These are phyloP conservation scores for Cladosporium sp. DNA, from an alignment of 2,329 filamentous ascomycete genomes.

Conservation along the genomic window DNA sequence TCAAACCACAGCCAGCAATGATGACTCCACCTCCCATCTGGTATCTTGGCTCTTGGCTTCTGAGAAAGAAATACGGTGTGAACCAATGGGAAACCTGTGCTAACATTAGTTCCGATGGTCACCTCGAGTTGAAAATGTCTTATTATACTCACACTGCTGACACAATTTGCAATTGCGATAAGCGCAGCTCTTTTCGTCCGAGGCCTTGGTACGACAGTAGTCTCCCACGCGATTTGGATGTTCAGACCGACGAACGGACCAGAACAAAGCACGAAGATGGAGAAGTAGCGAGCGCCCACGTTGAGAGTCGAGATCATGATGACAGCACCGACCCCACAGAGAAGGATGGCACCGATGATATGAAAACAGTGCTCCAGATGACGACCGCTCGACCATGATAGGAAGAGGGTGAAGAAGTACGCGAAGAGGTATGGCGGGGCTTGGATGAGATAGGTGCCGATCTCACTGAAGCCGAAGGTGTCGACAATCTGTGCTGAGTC, in stretches of 20 bases:
- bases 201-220: conserved; percentile 36
- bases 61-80: conserved; percentile 14
- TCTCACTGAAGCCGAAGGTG: conserved; percentile 61
- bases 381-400: conserved; percentile 25
- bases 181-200: conserved; percentile 38
- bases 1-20: conserved; percentile 14
- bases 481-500: conserved; percentile 40
- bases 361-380: conserved; percentile 28
- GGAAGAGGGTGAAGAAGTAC: conserved; percentile 21
- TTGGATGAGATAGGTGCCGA: conserved; percentile 44
- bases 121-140: not conserved
- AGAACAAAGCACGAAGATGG: conserved; percentile 26
- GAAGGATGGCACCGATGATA: conserved; percentile 22
- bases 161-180: conserved; percentile 37
- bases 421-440: conserved; percentile 35
- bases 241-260: conserved; percentile 37
- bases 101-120: not conserved
- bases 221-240: conserved; percentile 39
- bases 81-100: conserved; percentile 13
- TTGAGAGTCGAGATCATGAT: conserved; percentile 28
- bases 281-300: conserved; percentile 28
- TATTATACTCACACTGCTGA: not conserved
- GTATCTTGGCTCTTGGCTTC: conserved; percentile 14
- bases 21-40: conserved; percentile 14
- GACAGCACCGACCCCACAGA: conserved; percentile 20